Evolutionary conservation across 2,329 filamentous ascomycete species (phyloP).

Genomic region (Anisogramma anomala): DNA sequence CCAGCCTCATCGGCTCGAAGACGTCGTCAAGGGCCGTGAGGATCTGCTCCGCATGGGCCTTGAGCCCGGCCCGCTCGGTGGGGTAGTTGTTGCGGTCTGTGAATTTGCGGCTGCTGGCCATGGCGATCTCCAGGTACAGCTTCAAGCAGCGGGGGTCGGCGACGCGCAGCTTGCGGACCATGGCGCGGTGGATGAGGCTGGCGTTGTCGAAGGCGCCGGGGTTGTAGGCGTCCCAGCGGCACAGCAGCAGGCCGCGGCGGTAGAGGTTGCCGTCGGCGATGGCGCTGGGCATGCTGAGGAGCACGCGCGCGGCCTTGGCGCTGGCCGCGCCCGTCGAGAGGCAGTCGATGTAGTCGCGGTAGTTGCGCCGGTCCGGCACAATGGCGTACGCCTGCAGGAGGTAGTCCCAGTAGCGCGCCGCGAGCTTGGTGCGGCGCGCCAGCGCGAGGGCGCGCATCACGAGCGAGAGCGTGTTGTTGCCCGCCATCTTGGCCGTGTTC

Average conservation of each 20-base stretch:
- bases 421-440: slow-evolving; percentile 48
- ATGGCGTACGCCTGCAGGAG: slow-evolving; percentile 53
- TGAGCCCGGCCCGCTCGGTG: slow-evolving; percentile 24
- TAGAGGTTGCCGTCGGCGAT: slow-evolving; percentile 44
- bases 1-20: slow-evolving; percentile 34
- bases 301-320: slow-evolving; percentile 43
- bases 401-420: slow-evolving; percentile 66
- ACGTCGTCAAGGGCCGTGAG: slow-evolving; percentile 37
- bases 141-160: slow-evolving; percentile 42
- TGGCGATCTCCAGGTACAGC: slow-evolving; percentile 45
- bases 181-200: slow-evolving; percentile 51
- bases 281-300: slow-evolving; percentile 41
- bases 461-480: slow-evolving; percentile 53
- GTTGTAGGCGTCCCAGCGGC: slow-evolving; percentile 67
- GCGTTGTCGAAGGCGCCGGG: slow-evolving; percentile 55
- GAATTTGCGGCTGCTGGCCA: slow-evolving; percentile 34
- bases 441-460: slow-evolving; percentile 53
- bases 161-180: slow-evolving; percentile 34
- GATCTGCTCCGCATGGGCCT: slow-evolving; percentile 39
- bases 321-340: slow-evolving; percentile 57
- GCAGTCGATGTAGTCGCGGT: slow-evolving; percentile 54
- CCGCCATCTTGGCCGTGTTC: slow-evolving; percentile 16
- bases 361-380: slow-evolving; percentile 60
- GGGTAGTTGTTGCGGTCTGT: slow-evolving; percentile 21
- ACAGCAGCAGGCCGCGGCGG: slow-evolving; percentile 61